Percentiles rank a stretch among this genome's conserved stretches.
Conservation (phyloP, 164 flowering plant species). For the Vitis cinerea region DNA sequence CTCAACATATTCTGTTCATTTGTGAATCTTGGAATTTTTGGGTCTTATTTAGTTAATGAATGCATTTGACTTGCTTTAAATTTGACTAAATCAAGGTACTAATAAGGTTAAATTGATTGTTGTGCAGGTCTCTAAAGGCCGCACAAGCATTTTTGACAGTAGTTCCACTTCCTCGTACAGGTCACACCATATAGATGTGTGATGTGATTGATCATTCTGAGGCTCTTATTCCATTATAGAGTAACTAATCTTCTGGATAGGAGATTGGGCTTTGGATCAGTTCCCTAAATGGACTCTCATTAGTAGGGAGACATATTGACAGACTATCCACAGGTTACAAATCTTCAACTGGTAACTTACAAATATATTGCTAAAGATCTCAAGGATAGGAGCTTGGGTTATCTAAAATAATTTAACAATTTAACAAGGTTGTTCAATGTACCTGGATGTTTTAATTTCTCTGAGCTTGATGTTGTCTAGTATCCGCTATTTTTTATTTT, state of each 20-base stretch:
- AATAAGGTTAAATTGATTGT: slow-evolving; percentile 8
- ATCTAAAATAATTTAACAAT: no score
- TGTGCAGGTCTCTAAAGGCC: slow-evolving; percentile 62
- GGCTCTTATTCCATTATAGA: slow-evolving; percentile 87
- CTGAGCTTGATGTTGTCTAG: no score
- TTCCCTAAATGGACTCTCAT: slow-evolving; percentile 95
- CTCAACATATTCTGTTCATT: no score
- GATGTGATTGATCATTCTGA: slow-evolving; percentile 75
- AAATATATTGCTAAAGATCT: not conserved
- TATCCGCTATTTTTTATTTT: no score
- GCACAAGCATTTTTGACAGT: slow-evolving; percentile 62
- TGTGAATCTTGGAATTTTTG: no score
- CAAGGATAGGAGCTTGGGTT: no score
- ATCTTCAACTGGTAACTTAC: not conserved
- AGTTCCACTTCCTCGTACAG: slow-evolving; percentile 59
- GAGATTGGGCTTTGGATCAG: slow-evolving; percentile 99
- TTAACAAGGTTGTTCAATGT: no score
- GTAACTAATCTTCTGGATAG: slow-evolving; percentile 87
- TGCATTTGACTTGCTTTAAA: not conserved
- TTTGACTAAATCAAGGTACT: not conserved
- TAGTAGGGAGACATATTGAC: slow-evolving; percentile 62
- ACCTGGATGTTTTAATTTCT: no score
- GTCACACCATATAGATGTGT: slow-evolving; percentile 77
- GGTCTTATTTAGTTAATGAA: not conserved
- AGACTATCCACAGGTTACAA: slow-evolving; percentile 76